Evolutionary conservation across 1,139 yeast species (phyloP).

Genomic region (Candida sp.): DNA sequence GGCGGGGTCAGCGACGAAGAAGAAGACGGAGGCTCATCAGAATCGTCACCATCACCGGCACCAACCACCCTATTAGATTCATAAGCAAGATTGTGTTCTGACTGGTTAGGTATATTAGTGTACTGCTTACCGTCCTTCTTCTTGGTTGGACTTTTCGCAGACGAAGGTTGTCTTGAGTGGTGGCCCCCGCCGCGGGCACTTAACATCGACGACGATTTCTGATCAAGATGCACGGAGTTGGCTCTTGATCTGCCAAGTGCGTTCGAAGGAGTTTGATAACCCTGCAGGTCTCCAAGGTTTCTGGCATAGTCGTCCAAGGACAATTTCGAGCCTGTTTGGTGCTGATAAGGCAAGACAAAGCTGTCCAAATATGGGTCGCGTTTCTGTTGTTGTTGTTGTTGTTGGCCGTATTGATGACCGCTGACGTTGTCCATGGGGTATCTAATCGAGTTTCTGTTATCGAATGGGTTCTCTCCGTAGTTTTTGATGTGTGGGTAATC

Average conservation of each 20-base stretch:
- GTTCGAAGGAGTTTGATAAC: slow-evolving; percentile 14
- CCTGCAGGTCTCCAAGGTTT: slow-evolving; percentile 39
- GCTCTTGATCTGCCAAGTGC: slow-evolving; percentile 8
- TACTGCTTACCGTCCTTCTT: slow-evolving; percentile 20
- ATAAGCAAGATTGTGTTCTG: slow-evolving; percentile 11
- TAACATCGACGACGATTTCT: not conserved
- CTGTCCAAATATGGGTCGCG: slow-evolving; percentile 43
- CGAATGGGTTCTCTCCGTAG: slow-evolving; percentile 49
- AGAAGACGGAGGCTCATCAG: slow-evolving; percentile 20
- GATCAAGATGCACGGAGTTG: slow-evolving; percentile 10
- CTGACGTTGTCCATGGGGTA: slow-evolving; percentile 24
- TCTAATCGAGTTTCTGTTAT: slow-evolving; percentile 37
- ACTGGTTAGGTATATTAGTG: slow-evolving; percentile 30
- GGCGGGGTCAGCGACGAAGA: slow-evolving; percentile 8
- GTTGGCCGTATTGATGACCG: slow-evolving; percentile 4
- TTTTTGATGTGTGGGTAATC: slow-evolving; percentile 50
- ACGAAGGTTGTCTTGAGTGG: slow-evolving; percentile 10
- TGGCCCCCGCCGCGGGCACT: not conserved
- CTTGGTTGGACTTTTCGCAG: slow-evolving; percentile 12
- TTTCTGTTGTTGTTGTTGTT: not conserved
- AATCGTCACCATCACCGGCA: slow-evolving; percentile 17
- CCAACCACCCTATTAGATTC: slow-evolving; percentile 14
- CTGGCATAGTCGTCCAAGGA: slow-evolving; percentile 62
- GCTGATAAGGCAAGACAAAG: slow-evolving; percentile 60
- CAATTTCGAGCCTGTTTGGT: slow-evolving; percentile 56